Percentiles rank a stretch among this genome's conserved stretches.
These are phyloP conservation scores for Exophiala lecanii-corni DNA, from an alignment of 2,329 filamentous ascomycete genomes.

Conservation along the genomic window DNA sequence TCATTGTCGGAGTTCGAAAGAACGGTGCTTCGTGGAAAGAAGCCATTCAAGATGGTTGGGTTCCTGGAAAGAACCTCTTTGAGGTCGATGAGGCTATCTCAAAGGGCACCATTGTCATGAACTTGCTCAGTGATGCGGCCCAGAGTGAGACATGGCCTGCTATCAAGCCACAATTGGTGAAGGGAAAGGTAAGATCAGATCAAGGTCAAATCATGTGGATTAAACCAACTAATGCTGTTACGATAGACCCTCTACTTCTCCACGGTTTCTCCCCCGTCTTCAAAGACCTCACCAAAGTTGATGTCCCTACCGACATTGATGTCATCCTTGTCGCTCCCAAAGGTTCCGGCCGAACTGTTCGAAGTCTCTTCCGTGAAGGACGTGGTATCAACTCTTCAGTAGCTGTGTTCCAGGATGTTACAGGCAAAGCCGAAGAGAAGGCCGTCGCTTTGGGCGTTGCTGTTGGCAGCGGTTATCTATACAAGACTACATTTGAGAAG, in stretches of 20 bases:
- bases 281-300: conserved; percentile 98
- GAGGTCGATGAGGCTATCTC: conserved; percentile 94
- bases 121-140: conserved; percentile 94
- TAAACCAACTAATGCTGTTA: too few relatives aligned
- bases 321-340: conserved; percentile 99
- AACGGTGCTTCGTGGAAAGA: conserved; percentile 98
- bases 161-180: conserved; percentile 96
- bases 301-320: conserved; percentile 90
- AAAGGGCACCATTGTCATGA: conserved; percentile 96
- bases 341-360: conserved; percentile 97
- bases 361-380: conserved; percentile 97
- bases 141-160: conserved; percentile 98
- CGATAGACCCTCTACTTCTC: conserved; percentile 98
- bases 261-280: conserved; percentile 99
- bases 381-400: conserved; percentile 99
- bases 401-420: conserved; percentile 97
- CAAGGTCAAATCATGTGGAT: background rate
- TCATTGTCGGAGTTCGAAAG: conserved; percentile 98
- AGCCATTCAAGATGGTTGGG: conserved; percentile 94
- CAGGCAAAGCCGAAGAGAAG: conserved; percentile 97
- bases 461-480: conserved; percentile 96
- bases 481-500: conserved; percentile 99
- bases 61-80: conserved; percentile 97
- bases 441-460: conserved; percentile 94
- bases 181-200: conserved; percentile 78